Base-by-base conservation (phyloP, 352 stramenopile species). In the Chrysophaeum taylorii region DNA sequence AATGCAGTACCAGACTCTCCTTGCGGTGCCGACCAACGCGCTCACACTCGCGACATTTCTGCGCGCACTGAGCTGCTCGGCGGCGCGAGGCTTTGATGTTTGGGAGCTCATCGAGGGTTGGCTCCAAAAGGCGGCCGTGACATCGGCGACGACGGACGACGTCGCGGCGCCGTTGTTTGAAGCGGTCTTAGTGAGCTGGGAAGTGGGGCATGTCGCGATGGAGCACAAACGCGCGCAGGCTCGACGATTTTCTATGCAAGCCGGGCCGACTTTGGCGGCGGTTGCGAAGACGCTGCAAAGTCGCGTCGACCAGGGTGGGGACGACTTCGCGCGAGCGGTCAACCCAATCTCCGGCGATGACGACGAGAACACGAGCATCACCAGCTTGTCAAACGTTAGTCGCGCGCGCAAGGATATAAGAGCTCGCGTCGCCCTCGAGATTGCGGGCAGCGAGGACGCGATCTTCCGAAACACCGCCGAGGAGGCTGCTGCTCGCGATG, bases 21-120 rank as follows among this genome's bases (percentile, higher is more conserved):
- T 27, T 2, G 33, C 23, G 12, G 31, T n/a, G 33, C 14, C 31
- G 31, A 66, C 57, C 1, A 45, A 27, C 9, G 41, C 57, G 31
- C 35, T 66, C 12, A 33, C 57, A 18, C 35, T 66, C 2, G 57
- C 57, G 57, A 66, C 57, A 36, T 66, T 37, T 25, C 57, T 66
- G 4, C 57, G 57, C 18, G 57, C 57, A 18, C 36, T 66, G 31
- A 16, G 16, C 33, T 66, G 14, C 7, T 48, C 33, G 33, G 57
- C 57, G 14, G 4, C 57, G 57, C 57, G 57, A 2, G 57, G 57
- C 33, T 66, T 48, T 36, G 57, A 66, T 36, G 57, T 66, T n/a
- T 66, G 57, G 57, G 5, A 2, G 2, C 35, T 66, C 16, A 31
- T 45, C 23, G 57, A 66, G 5, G 1, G 1, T 1, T 66, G 57